Evolutionary conservation across 1,284 basidiomycete species (phyloP).

Genomic region (Retiboletus flavoniger): DNA sequence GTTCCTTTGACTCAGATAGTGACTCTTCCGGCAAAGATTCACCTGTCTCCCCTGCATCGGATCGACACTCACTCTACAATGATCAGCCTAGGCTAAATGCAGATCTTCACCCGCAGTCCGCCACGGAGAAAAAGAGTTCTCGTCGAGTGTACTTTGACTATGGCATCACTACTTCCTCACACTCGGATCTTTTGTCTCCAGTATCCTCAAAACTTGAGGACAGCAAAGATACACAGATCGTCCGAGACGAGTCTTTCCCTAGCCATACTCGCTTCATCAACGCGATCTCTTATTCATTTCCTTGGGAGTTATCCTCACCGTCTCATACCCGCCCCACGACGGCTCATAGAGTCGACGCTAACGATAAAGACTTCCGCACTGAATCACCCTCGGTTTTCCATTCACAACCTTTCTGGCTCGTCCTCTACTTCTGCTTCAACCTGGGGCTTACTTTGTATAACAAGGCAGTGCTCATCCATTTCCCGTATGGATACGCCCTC

Average conservation of each 20-base stretch:
- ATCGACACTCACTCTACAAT: conserved; percentile 2
- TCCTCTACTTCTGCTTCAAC: conserved; percentile 86
- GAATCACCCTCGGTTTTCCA: conserved; percentile 26
- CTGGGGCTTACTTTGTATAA: conserved; percentile 89
- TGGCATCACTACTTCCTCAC: conserved; percentile 9
- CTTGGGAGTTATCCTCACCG: conserved; percentile 27
- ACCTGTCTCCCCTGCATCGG: neutral
- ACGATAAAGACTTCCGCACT: conserved; percentile 5
- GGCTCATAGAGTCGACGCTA: neutral
- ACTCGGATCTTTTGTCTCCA: neutral
- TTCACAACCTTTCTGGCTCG: conserved; percentile 60
- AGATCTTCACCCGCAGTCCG: conserved; percentile 1
- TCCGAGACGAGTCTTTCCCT: neutral
- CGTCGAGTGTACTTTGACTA: conserved; percentile 28
- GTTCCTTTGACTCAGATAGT: conserved; percentile 13
- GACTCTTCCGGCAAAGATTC: conserved; percentile 10
- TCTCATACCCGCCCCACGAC: conserved; percentile 5
- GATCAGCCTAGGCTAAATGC: conserved; percentile 7
- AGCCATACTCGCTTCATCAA: conserved; percentile 1
- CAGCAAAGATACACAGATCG: neutral
- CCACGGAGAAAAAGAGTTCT: conserved; percentile 18
- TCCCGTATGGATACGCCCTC: conserved; percentile 91
- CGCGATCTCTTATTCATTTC: conserved; percentile 9
- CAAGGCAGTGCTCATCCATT: conserved; percentile 83
- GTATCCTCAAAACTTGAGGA: conserved; percentile 10